Percentiles rank a stretch among this genome's conserved stretches.
phyloP scores from a whole-genome alignment of 306 rosid species.

The Casuarina equisetifolia region DNA sequence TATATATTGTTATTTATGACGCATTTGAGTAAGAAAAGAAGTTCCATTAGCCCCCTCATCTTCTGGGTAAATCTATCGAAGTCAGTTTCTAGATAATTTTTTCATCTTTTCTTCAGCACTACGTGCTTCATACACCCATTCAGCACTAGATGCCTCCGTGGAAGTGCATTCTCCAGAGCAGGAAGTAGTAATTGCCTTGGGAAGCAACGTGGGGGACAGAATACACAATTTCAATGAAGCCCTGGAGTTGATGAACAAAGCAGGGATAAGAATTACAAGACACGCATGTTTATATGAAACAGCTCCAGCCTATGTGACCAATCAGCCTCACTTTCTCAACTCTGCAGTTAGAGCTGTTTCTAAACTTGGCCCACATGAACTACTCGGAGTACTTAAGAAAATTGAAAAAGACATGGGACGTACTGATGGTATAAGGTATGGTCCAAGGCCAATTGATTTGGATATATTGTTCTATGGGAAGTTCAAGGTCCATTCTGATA shows the following conservation, averaged over 20 bases:
- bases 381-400: constrained; percentile 62
- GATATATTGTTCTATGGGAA: constrained; percentile 89
- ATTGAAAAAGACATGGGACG: constrained; percentile 82
- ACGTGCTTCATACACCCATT: constrained; percentile 40
- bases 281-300: constrained; percentile 90
- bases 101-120: constrained; percentile 44
- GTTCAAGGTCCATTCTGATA: constrained; percentile 55
- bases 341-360: constrained; percentile 88
- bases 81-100: constrained; percentile 21
- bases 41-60: constrained; percentile 2
- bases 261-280: constrained; percentile 68
- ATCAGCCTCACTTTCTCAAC: constrained; percentile 81
- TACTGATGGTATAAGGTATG: constrained; percentile 72
- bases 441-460: constrained; percentile 91
- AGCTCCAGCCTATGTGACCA: constrained; percentile 83
- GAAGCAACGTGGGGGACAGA: constrained; percentile 87
- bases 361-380: constrained; percentile 84
- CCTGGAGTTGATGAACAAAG: constrained; percentile 63
- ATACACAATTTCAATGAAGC: constrained; percentile 75
- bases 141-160: constrained; percentile 36
- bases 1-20: constrained; percentile 8
- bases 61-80: constrained; percentile 7
- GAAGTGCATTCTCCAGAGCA: constrained; percentile 71
- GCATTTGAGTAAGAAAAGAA: neutral
- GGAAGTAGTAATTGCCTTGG: constrained; percentile 92